These are phyloP conservation scores for Fusarium heterosporum DNA, from an alignment of 2,329 filamentous ascomycete species.

Conservation along the genomic window DNA sequence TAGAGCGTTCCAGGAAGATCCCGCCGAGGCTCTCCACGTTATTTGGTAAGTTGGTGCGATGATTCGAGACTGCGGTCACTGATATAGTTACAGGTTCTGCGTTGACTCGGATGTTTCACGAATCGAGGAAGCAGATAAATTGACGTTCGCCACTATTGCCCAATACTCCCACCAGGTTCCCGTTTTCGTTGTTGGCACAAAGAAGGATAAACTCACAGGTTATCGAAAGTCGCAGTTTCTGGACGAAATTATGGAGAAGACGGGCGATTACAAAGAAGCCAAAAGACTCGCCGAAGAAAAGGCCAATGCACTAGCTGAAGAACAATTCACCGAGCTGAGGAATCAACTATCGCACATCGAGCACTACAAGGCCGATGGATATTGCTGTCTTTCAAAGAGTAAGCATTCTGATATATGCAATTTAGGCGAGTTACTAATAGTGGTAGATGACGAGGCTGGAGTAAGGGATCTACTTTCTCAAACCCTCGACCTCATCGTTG, in stretches of 20 bases:
- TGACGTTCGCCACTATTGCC: constrained; percentile 45
- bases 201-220: constrained; percentile 44
- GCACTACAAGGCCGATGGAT: constrained; percentile 46
- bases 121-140: constrained; percentile 46
- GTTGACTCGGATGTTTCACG: constrained; percentile 44
- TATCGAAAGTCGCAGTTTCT: constrained; percentile 37
- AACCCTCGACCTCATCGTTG: constrained; percentile 45
- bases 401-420: fast-evolving
- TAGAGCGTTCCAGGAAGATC: constrained; percentile 44
- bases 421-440: background rate
- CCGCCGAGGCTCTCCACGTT: constrained; percentile 42
- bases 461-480: constrained; percentile 45
- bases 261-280: constrained; percentile 42
- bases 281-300: constrained; percentile 39
- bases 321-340: constrained; percentile 40
- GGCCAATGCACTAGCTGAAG: constrained; percentile 39
- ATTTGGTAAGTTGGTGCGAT: constrained; percentile 19
- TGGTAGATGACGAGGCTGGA: constrained; percentile 37
- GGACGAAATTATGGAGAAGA: constrained; percentile 45
- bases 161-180: constrained; percentile 45
- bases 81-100: constrained; percentile 35
- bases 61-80: fast-evolving
- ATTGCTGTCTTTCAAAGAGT: constrained; percentile 45
- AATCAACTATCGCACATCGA: constrained; percentile 44
- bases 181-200: constrained; percentile 44